Percentiles rank a stretch among this genome's conserved stretches.
These are phyloP conservation scores for Boletus speciosus DNA, from an alignment of 768 basidiomycete genomes.

Conservation along the genomic window DNA sequence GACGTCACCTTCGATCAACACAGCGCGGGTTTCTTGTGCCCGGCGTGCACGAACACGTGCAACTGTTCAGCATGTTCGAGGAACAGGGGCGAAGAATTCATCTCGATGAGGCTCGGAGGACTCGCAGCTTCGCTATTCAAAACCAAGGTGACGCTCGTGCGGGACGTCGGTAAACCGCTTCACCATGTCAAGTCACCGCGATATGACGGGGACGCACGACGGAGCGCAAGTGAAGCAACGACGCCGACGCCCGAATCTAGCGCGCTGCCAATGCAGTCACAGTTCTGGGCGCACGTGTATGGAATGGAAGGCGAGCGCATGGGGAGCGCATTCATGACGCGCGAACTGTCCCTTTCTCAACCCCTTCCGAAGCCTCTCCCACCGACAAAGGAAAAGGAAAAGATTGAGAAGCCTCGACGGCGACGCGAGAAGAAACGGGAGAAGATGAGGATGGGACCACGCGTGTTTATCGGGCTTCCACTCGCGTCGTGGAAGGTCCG, in stretches of 20 bases:
- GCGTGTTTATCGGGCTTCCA: no score
- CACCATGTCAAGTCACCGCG: background rate
- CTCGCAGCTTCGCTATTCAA: constrained; percentile 22
- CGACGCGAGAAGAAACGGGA: background rate
- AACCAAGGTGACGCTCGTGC: constrained; percentile 23
- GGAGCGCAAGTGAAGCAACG: background rate
- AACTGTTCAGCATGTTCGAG: constrained; percentile 46
- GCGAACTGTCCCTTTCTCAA: background rate
- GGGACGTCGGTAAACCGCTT: constrained; percentile 6
- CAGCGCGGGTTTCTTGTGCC: constrained; percentile 39
- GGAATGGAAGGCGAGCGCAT: constrained; percentile 27
- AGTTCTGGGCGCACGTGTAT: constrained; percentile 36
- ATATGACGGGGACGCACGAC: background rate
- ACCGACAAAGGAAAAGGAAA: background rate
- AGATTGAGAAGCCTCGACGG: background rate
- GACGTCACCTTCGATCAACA: constrained; percentile 34
- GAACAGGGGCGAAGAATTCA: constrained; percentile 45
- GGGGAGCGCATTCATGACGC: constrained; percentile 26
- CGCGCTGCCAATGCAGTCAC: background rate
- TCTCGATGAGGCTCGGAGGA: constrained; percentile 30
- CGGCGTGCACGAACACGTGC: constrained; percentile 43
- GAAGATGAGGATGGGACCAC: no score
- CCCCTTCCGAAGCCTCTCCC: background rate
- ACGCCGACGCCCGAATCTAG: constrained; percentile 3
- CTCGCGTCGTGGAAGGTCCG: no score